phyloP scores from a whole-genome alignment of 768 basidiomycete genomes.

The Favolaschia claudopus region DNA sequence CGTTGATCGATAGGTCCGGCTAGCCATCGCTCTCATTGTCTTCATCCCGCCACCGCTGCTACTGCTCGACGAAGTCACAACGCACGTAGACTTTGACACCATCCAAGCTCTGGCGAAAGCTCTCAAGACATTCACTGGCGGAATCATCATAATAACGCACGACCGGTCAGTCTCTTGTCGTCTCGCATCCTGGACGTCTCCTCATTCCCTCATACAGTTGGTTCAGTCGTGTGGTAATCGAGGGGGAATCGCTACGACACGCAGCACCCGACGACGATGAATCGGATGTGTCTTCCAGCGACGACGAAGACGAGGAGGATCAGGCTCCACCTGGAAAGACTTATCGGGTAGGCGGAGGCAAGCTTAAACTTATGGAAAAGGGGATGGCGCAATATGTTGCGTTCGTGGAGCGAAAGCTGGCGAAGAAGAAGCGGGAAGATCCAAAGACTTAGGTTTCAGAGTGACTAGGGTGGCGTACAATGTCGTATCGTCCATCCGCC shows the following conservation, averaged over 20 bases:
- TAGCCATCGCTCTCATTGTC: conserved; percentile 64
- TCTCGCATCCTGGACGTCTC: background rate
- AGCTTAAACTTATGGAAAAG: conserved; percentile 31
- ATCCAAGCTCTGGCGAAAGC: conserved; percentile 62
- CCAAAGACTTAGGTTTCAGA: conserved; percentile 19
- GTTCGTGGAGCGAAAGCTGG: conserved; percentile 31
- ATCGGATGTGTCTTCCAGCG: conserved; percentile 26
- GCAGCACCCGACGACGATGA: conserved; percentile 32
- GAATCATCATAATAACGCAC: conserved; percentile 70
- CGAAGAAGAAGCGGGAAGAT: conserved; percentile 24
- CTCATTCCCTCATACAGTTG: conserved; percentile 9
- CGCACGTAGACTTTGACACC: conserved; percentile 72
- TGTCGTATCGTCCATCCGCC: background rate
- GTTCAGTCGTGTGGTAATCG: conserved; percentile 34
- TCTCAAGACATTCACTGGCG: conserved; percentile 60
- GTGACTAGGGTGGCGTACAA: background rate
- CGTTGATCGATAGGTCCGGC: conserved; percentile 51
- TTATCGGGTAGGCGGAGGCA: conserved; percentile 32
- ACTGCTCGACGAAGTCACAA: conserved; percentile 68
- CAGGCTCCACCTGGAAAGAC: conserved; percentile 23
- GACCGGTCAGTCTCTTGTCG: conserved; percentile 48
- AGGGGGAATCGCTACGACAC: conserved; percentile 31
- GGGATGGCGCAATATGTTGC: conserved; percentile 33
- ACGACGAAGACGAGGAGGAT: conserved; percentile 22
- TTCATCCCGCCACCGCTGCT: conserved; percentile 62